Evolutionary conservation across 1,284 basidiomycete species (phyloP).

Genomic region (Sporisorium graminicola): DNA sequence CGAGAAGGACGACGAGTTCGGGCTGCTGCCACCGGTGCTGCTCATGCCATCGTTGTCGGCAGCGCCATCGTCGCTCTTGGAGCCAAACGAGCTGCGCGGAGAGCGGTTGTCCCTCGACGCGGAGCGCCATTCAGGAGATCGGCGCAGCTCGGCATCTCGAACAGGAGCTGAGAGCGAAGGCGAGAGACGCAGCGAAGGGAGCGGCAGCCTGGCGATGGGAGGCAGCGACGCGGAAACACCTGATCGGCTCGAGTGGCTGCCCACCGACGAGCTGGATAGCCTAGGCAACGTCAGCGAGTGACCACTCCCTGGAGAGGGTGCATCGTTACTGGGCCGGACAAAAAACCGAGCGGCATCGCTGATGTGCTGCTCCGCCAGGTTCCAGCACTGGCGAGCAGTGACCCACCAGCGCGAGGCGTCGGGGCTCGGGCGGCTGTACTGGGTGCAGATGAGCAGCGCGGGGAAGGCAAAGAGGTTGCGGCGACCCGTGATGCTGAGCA

Average conservation of each 20-base stretch:
- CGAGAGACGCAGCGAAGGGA: constrained; percentile 47
- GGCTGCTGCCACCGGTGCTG: constrained; percentile 41
- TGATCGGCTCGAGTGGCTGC: constrained; percentile 15
- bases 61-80: constrained; percentile 35
- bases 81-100: constrained; percentile 34
- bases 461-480: constrained; percentile 51
- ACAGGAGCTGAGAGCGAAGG: constrained; percentile 24
- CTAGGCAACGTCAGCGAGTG: constrained; percentile 41
- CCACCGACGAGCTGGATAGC: constrained; percentile 28
- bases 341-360: constrained; percentile 43
- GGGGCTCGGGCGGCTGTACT: constrained; percentile 44
- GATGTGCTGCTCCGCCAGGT: constrained; percentile 41
- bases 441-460: constrained; percentile 48
- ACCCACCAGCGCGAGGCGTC: constrained; percentile 48
- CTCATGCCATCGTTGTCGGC: constrained; percentile 33
- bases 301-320: constrained; percentile 30
- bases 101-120: constrained; percentile 26
- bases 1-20: constrained; percentile 36
- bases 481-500: constrained; percentile 48
- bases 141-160: constrained; percentile 5
- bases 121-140: constrained; percentile 30
- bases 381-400: constrained; percentile 54
- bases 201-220: constrained; percentile 33
- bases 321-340: constrained; percentile 44
- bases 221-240: constrained; percentile 25